phyloP scores from a whole-genome alignment of 2,329 filamentous ascomycete species.

The Claviceps paspali region DNA sequence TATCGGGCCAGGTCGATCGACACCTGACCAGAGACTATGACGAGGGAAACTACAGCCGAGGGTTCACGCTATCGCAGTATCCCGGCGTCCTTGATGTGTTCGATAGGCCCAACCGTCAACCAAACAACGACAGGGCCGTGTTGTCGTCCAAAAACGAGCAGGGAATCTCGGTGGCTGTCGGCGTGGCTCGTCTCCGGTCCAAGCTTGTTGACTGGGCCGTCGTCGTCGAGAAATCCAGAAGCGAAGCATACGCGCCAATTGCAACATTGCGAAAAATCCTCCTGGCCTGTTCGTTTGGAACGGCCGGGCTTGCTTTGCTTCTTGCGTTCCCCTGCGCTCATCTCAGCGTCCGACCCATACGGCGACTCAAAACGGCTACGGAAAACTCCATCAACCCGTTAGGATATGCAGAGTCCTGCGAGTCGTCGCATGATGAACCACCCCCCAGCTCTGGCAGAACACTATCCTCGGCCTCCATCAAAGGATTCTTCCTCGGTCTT shows the following conservation, averaged over 20 bases:
- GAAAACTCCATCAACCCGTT: constrained; percentile 55
- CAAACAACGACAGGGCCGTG: constrained; percentile 52
- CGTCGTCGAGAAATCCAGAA: constrained; percentile 58
- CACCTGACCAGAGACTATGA: constrained; percentile 22
- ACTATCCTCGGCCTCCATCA: constrained; percentile 30
- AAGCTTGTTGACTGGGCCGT: constrained; percentile 67
- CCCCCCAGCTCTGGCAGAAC: constrained; percentile 24
- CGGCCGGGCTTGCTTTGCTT: constrained; percentile 55
- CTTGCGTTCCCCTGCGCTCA: constrained; percentile 68
- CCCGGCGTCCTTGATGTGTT: constrained; percentile 45
- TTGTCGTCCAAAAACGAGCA: constrained; percentile 63
- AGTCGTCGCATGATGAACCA: constrained; percentile 31
- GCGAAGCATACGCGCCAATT: constrained; percentile 66
- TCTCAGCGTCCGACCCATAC: constrained; percentile 65
- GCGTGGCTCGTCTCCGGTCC: constrained; percentile 56
- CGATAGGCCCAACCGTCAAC: constrained; percentile 31
- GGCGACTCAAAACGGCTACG: constrained; percentile 59
- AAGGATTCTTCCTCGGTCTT: constrained; percentile 24
- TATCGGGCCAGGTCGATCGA: constrained; percentile 26
- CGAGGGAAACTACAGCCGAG: constrained; percentile 25
- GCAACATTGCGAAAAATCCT: constrained; percentile 62
- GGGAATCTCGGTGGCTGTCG: constrained; percentile 55
- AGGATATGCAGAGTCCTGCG: constrained; percentile 33
- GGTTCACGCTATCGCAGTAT: constrained; percentile 47
- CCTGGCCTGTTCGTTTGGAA: constrained; percentile 72